Conservation (phyloP, 2,329 filamentous ascomycete species). For the Fusarium sp. region DNA sequence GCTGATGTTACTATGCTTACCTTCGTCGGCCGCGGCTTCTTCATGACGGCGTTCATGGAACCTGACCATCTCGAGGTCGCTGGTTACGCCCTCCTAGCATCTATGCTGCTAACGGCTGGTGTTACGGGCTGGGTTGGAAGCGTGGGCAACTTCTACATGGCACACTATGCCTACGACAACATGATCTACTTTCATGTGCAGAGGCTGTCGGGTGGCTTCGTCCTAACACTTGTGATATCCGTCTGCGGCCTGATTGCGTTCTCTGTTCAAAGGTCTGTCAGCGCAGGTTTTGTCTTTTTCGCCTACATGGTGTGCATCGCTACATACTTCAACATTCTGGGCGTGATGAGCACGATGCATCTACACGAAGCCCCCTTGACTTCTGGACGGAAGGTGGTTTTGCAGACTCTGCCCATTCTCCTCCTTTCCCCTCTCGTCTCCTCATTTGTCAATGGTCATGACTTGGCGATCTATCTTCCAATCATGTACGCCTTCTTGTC, state of each 20-base stretch:
- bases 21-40: conserved; percentile 33
- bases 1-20: conserved; percentile 35
- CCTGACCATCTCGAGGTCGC: conserved; percentile 23
- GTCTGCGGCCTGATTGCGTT: conserved; percentile 29
- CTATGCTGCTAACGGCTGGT: conserved; percentile 34
- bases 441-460: conserved; percentile 32
- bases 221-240: conserved; percentile 15
- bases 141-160: conserved; percentile 33
- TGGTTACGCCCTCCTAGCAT: conserved; percentile 31
- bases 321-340: conserved; percentile 37
- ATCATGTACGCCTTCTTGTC: conserved; percentile 34
- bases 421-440: conserved; percentile 33
- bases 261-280: conserved; percentile 23
- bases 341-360: conserved; percentile 39
- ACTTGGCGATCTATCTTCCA: conserved; percentile 32
- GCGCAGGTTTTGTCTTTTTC: conserved; percentile 30
- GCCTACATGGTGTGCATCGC: conserved; percentile 31
- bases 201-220: conserved; percentile 32
- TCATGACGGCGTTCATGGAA: conserved; percentile 39
- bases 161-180: conserved; percentile 39
- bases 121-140: conserved; percentile 40
- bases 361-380: conserved; percentile 25
- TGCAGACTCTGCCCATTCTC: conserved; percentile 30
- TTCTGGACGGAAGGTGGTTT: conserved; percentile 24
- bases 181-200: conserved; percentile 41